phyloP scores from a whole-genome alignment of 2,329 filamentous ascomycete genomes.

The Corinectria fuckeliana region DNA sequence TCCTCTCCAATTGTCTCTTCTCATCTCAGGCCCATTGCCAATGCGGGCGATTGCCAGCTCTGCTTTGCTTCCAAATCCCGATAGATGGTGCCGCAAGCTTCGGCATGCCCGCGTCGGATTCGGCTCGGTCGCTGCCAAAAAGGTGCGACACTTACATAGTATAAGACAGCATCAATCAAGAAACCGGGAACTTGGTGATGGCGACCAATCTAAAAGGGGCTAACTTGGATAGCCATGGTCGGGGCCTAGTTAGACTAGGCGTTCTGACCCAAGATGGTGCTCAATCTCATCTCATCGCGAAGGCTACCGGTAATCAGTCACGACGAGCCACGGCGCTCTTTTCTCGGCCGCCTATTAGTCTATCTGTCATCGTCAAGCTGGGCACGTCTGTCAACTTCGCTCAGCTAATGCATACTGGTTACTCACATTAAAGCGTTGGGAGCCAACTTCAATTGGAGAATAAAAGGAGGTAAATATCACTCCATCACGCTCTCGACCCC shows the following conservation, averaged over 20 bases:
- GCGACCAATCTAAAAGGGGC: not conserved
- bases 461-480: not conserved
- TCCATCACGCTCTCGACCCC: too few species aligned
- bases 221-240: not conserved
- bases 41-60: not conserved
- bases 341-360: not conserved
- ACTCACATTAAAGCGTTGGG: too few species aligned
- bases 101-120: not conserved
- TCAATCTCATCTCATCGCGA: too few species aligned
- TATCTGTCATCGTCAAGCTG: not conserved
- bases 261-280: not conserved
- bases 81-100: not conserved
- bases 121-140: not conserved
- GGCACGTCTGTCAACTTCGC: not conserved
- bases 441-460: too few species aligned
- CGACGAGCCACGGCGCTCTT: not conserved
- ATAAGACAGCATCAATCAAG: not conserved
- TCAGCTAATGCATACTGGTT: too few species aligned
- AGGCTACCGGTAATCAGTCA: not conserved
- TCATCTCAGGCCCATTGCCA: not conserved
- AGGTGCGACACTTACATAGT: not conserved
- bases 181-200: not conserved
- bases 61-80: not conserved
- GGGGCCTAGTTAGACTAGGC: not conserved
- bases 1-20: not conserved